Conservation (phyloP, 768 basidiomycete species). For the Aureoboletus auriporus region DNA sequence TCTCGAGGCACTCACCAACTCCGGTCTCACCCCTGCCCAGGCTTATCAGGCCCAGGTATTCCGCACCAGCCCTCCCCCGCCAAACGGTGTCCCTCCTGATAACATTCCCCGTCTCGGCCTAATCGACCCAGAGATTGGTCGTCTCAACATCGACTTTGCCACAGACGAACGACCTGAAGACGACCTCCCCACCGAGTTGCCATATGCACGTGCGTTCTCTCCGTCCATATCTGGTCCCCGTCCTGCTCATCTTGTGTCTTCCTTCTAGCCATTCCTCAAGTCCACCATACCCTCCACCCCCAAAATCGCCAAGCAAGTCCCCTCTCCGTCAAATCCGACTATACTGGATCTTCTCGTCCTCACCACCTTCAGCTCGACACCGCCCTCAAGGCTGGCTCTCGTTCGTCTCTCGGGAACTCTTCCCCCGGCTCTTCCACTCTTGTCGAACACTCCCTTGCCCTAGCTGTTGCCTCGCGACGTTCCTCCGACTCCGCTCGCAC, state of each 20-base stretch:
- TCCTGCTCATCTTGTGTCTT: slow-evolving; percentile 22
- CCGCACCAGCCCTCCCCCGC: slow-evolving; percentile 38
- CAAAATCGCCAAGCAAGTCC: slow-evolving; percentile 33
- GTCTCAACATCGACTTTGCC: slow-evolving; percentile 56
- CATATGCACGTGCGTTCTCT: slow-evolving; percentile 40
- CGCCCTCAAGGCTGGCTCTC: slow-evolving; percentile 36
- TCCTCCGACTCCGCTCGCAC: slow-evolving; percentile 71
- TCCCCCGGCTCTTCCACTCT: slow-evolving; percentile 43
- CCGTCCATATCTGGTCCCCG: slow-evolving; percentile 26
- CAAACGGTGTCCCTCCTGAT: slow-evolving; percentile 26
- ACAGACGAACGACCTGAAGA: slow-evolving; percentile 29
- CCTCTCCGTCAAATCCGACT: slow-evolving; percentile 37
- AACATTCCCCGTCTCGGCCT: slow-evolving; percentile 38
- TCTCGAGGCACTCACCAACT: slow-evolving; percentile 41
- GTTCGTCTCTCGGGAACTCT: slow-evolving; percentile 39
- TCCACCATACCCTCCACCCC: slow-evolving; percentile 19
- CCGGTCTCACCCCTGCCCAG: slow-evolving; percentile 71
- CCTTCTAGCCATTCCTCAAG: slow-evolving; percentile 25
- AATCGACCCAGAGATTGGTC: slow-evolving; percentile 55
- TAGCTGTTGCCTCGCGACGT: slow-evolving; percentile 39
- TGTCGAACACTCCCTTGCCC: slow-evolving; percentile 30
- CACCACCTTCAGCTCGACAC: slow-evolving; percentile 63
- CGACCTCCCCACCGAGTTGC: slow-evolving; percentile 52
- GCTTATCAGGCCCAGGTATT: slow-evolving; percentile 79
- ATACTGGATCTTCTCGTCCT: slow-evolving; percentile 34